These are phyloP conservation scores for Geotrichum restrictum DNA, from an alignment of 1,139 yeast species.

Conservation along the genomic window DNA sequence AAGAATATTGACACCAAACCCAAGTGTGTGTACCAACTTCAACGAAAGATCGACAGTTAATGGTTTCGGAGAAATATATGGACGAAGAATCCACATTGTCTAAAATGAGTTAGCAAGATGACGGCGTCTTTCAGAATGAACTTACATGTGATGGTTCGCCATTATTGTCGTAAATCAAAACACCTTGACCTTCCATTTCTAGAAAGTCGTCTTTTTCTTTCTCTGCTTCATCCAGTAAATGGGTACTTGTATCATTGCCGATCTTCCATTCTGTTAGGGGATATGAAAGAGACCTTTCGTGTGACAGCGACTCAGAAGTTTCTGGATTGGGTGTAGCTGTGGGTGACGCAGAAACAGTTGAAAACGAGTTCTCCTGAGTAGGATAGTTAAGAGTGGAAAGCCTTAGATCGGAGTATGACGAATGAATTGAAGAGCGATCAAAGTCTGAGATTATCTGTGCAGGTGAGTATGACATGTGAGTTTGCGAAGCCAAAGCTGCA, in stretches of 20 bases:
- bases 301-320: slow-evolving; percentile 23
- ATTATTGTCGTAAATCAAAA: slow-evolving; percentile 69
- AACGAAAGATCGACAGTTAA: slow-evolving; percentile 64
- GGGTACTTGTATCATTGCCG: neutral
- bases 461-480: neutral
- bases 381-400: slow-evolving; percentile 2
- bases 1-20: slow-evolving; percentile 84
- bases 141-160: slow-evolving; percentile 57
- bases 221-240: neutral
- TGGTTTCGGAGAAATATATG: slow-evolving; percentile 58
- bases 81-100: slow-evolving; percentile 91
- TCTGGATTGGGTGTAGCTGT: slow-evolving; percentile 8
- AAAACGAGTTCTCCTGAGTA: neutral
- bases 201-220: slow-evolving; percentile 22
- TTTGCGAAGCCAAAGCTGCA: neutral
- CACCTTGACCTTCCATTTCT: slow-evolving; percentile 92
- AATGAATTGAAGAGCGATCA: slow-evolving; percentile 17
- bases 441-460: slow-evolving; percentile 48
- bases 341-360: slow-evolving; percentile 4
- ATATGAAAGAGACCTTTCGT: slow-evolving; percentile 31
- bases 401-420: slow-evolving; percentile 13
- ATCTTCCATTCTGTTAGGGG: slow-evolving; percentile 24
- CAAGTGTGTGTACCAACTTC: slow-evolving; percentile 65
- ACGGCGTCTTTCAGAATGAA: neutral
- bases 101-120: slow-evolving; percentile 18